A percentile compares a stretch with the other conserved stretches of the same genome.
These are phyloP conservation scores for Podila minutissima DNA, from an alignment of 192 early-diverging fungal species.

Conservation along the genomic window DNA sequence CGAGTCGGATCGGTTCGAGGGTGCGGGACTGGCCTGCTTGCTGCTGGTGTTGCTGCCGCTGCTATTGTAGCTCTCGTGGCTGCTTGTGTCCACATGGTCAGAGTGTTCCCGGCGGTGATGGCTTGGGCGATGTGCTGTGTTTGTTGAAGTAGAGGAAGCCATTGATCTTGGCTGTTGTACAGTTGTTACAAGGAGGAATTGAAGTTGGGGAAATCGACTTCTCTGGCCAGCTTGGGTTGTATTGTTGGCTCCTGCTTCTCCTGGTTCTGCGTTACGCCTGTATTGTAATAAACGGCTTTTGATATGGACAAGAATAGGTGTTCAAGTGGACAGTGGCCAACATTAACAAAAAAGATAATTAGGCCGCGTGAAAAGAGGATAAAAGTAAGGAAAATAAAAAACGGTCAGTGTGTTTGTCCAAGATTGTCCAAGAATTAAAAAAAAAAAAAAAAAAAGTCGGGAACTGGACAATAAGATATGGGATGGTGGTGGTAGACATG, in stretches of 20 bases:
- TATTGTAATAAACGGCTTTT: too few species aligned
- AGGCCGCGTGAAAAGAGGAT: neutral
- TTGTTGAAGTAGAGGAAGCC: neutral
- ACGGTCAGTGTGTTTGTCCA: neutral
- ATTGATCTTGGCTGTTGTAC: too few species aligned
- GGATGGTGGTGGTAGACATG: neutral
- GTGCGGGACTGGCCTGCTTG: constrained; percentile 45
- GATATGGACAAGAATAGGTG: too few species aligned
- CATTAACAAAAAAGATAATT: too few species aligned
- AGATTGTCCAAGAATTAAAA: neutral
- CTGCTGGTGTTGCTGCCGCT: constrained; percentile 18
- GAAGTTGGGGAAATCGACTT: neutral
- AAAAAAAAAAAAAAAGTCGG: neutral
- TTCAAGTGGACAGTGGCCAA: too few species aligned
- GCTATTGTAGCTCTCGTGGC: neutral
- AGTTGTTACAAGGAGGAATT: neutral
- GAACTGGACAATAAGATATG: neutral
- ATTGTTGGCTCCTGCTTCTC: too few species aligned
- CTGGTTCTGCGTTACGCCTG: too few species aligned
- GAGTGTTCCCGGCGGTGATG: constrained; percentile 15
- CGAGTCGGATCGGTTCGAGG: constrained; percentile 32
- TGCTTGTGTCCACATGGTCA: neutral
- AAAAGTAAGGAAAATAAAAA: neutral
- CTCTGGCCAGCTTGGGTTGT: too few species aligned
- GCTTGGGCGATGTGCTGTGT: neutral